A percentile compares a stretch with the other conserved stretches of the same genome.
phyloP scores from a whole-genome alignment of 1,139 yeast genomes.

The Saccharomyces hybrid region DNA sequence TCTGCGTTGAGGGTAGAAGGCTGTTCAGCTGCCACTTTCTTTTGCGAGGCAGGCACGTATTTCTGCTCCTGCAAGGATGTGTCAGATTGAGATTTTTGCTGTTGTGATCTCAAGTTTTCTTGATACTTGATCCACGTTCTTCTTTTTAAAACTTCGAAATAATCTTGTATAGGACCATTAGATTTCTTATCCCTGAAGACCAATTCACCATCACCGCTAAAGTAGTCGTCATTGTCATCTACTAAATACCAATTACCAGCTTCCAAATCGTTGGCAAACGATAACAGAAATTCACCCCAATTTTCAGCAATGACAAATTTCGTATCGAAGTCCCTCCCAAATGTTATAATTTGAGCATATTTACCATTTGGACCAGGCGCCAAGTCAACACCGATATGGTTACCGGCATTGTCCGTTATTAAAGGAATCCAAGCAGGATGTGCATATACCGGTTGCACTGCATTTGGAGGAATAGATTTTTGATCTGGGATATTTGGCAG shows the following conservation, averaged over 20 bases:
- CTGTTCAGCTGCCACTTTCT: background rate
- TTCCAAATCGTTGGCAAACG: conserved; percentile 79
- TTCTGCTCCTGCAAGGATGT: background rate
- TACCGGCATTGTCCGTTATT: conserved; percentile 80
- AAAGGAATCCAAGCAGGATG: conserved; percentile 88
- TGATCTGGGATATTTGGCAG: conserved; percentile 47
- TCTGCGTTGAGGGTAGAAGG: conserved; percentile 5
- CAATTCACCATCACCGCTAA: conserved; percentile 67
- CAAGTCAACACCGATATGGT: conserved; percentile 81
- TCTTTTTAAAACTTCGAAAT: conserved; percentile 54
- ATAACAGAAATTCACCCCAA: conserved; percentile 77
- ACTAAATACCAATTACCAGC: conserved; percentile 63
- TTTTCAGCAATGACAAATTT: conserved; percentile 69
- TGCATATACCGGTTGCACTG: conserved; percentile 66
- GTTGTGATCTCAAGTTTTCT: conserved; percentile 4
- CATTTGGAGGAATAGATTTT: conserved; percentile 64
- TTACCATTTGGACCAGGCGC: conserved; percentile 72
- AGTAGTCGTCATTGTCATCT: conserved; percentile 46
- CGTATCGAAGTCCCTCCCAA: conserved; percentile 84
- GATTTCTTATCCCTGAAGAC: conserved; percentile 49
- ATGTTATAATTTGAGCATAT: conserved; percentile 78
- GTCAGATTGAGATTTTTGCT: conserved; percentile 2
- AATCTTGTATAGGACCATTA: conserved; percentile 44
- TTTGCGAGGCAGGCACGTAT: background rate
- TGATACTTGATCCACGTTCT: conserved; percentile 32